phyloP scores from a whole-genome alignment of 108 stramenopile genomes.

The Chaetoceros muelleri region DNA sequence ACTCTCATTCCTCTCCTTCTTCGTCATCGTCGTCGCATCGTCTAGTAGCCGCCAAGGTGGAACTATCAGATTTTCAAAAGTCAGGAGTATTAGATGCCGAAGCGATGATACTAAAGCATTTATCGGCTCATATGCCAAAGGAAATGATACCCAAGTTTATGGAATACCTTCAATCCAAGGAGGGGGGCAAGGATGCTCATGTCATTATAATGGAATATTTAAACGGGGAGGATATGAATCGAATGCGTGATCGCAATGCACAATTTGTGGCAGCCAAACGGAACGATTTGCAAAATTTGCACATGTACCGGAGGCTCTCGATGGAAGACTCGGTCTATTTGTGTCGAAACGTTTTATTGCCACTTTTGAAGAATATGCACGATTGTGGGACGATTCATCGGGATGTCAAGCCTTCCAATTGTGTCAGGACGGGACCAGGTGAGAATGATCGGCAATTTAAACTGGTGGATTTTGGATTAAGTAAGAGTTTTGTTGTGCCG shows the following conservation, averaged over 20 bases:
- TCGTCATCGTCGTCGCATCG: constrained; percentile 11
- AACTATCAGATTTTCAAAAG: constrained; percentile 58
- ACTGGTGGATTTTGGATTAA: constrained; percentile 79
- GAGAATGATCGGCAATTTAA: constrained; percentile 22
- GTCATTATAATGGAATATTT: constrained; percentile 84
- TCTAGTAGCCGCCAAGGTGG: constrained; percentile 75
- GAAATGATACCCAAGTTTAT: constrained; percentile 61
- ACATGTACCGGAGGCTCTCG: constrained; percentile 30
- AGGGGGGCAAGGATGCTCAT: constrained; percentile 15
- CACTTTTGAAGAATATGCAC: constrained; percentile 67
- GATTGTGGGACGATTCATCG: constrained; percentile 69
- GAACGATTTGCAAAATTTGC: constrained; percentile 5
- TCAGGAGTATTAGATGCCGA: constrained; percentile 77
- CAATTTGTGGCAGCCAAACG: constrained; percentile 5
- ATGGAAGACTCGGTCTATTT: constrained; percentile 70
- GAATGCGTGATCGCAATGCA: constrained; percentile 46
- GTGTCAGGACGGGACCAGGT: constrained; percentile 39
- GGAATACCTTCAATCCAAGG: constrained; percentile 36
- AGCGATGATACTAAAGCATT: constrained; percentile 56
- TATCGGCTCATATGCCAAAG: constrained; percentile 28
- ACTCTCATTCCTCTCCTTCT: constrained; percentile 17
- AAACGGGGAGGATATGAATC: constrained; percentile 74
- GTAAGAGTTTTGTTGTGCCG: constrained; percentile 74
- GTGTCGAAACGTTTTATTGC: constrained; percentile 65
- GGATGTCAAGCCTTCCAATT: constrained; percentile 80